These are phyloP conservation scores for Neospermospora avenae DNA, from an alignment of 2,329 filamentous ascomycete genomes.

Conservation along the genomic window DNA sequence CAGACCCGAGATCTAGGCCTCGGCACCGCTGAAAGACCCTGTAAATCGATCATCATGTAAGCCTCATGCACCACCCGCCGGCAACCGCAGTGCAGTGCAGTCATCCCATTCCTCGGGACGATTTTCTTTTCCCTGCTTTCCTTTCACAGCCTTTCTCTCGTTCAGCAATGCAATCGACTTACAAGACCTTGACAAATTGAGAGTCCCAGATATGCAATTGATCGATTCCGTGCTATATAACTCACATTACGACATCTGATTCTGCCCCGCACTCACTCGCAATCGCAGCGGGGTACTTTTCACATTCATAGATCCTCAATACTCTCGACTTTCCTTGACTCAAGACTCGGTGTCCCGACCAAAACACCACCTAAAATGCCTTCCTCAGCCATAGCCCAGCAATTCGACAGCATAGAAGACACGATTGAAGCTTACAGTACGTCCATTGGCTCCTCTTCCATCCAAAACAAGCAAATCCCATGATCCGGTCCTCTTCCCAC, in stretches of 20 bases:
- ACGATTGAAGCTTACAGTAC: slow-evolving; percentile 62
- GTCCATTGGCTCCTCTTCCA: slow-evolving; percentile 29
- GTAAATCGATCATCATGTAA: slow-evolving; percentile 12
- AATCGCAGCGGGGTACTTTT: slow-evolving; percentile 19
- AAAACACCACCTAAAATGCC: slow-evolving; percentile 27
- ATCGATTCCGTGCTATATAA: not conserved
- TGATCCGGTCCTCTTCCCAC: slow-evolving; percentile 9
- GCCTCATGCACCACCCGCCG: slow-evolving; percentile 3
- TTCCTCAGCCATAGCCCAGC: slow-evolving; percentile 31
- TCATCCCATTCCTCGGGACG: slow-evolving; percentile 6
- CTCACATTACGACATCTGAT: not conserved
- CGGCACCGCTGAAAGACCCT: slow-evolving; percentile 2
- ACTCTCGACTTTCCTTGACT: not conserved
- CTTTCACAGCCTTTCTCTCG: not conserved
- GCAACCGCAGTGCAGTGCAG: not conserved
- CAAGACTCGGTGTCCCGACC: not conserved
- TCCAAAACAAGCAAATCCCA: not conserved
- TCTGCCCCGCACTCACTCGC: slow-evolving; percentile 5
- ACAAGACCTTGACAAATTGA: too few species aligned
- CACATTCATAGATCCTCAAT: not conserved
- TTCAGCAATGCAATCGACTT: not conserved
- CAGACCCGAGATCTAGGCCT: slow-evolving; percentile 3
- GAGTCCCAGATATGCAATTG: too few species aligned
- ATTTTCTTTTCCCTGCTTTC: not conserved
- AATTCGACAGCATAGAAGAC: slow-evolving; percentile 65